Conservation (phyloP, 1,284 basidiomycete genomes). For the Leccinum brunneo-olivaceum region DNA sequence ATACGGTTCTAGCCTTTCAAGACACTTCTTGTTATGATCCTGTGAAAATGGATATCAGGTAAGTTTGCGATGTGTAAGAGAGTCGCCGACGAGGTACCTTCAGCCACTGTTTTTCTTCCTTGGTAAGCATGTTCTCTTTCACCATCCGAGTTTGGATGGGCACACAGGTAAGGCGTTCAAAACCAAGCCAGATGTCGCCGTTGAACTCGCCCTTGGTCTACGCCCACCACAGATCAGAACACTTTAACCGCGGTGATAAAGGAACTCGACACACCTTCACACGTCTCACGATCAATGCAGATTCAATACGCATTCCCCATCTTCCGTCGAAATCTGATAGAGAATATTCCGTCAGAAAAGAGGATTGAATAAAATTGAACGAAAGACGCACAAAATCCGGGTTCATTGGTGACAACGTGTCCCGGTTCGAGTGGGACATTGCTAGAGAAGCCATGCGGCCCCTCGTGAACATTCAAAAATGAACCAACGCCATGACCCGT, state of each 20-base stretch:
- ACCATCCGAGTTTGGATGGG: constrained; percentile 93
- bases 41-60: constrained; percentile 22
- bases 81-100: constrained; percentile 45
- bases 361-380: constrained; percentile 11
- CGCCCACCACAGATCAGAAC: constrained; percentile 9
- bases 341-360: constrained; percentile 10
- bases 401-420: constrained; percentile 85
- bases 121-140: constrained; percentile 75
- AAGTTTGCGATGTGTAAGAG: constrained; percentile 4
- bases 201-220: constrained; percentile 70
- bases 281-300: constrained; percentile 64
- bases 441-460: constrained; percentile 66
- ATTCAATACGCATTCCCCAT: constrained; percentile 90
- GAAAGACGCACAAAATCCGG: constrained; percentile 66
- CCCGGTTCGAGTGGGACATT: constrained; percentile 68
- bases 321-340: constrained; percentile 67
- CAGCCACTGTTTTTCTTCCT: constrained; percentile 85
- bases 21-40: constrained; percentile 82
- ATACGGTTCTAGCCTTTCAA: constrained; percentile 64
- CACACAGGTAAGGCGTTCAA: constrained; percentile 85
- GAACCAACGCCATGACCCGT: constrained; percentile 81
- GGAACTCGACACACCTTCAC: constrained; percentile 48
- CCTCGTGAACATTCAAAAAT: constrained; percentile 76
- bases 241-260: constrained; percentile 3
- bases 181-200: constrained; percentile 74